Percentiles rank a stretch among this genome's conserved stretches.
Evolutionary conservation across 1,139 yeast species (phyloP).

Genomic region (Zygosaccharomyces sapae): DNA sequence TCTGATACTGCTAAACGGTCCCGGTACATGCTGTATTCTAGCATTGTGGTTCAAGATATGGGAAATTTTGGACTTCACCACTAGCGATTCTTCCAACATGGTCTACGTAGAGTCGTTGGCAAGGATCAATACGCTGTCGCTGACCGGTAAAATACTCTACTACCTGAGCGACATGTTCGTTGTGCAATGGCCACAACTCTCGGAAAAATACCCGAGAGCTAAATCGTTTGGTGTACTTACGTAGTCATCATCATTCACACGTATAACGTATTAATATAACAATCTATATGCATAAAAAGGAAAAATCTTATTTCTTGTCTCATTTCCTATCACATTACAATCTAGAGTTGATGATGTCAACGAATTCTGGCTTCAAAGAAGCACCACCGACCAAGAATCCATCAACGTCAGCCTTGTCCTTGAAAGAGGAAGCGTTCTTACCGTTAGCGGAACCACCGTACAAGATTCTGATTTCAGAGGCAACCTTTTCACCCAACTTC

Average conservation of each 20-base stretch:
- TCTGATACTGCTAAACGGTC: conserved; percentile 74
- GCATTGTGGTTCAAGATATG: conserved; percentile 67
- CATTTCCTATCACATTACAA: conserved; percentile 41
- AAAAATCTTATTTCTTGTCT: conserved; percentile 6
- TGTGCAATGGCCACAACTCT: conserved; percentile 85
- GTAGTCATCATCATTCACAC: conserved; percentile 8
- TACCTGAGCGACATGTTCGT: conserved; percentile 72
- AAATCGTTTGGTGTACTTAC: conserved; percentile 78
- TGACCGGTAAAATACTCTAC: conserved; percentile 67
- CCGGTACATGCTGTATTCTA: conserved; percentile 73
- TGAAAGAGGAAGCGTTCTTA: conserved; percentile 84
- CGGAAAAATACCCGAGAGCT: conserved; percentile 51
- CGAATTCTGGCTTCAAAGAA: conserved; percentile 95
- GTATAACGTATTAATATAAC: background rate
- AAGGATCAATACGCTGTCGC: conserved; percentile 67
- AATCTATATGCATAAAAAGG: background rate
- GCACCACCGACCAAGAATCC: conserved; percentile 99
- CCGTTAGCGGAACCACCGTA: conserved; percentile 99
- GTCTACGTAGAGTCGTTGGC: conserved; percentile 87
- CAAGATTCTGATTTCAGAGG: conserved; percentile 79
- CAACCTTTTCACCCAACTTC: conserved; percentile 74
- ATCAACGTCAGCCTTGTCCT: conserved; percentile 89
- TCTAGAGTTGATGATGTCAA: conserved; percentile 92
- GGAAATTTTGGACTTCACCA: conserved; percentile 41
- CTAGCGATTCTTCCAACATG: conserved; percentile 54